phyloP scores from a whole-genome alignment of 495 filamentous ascomycete species.

The Halenospora varia region DNA sequence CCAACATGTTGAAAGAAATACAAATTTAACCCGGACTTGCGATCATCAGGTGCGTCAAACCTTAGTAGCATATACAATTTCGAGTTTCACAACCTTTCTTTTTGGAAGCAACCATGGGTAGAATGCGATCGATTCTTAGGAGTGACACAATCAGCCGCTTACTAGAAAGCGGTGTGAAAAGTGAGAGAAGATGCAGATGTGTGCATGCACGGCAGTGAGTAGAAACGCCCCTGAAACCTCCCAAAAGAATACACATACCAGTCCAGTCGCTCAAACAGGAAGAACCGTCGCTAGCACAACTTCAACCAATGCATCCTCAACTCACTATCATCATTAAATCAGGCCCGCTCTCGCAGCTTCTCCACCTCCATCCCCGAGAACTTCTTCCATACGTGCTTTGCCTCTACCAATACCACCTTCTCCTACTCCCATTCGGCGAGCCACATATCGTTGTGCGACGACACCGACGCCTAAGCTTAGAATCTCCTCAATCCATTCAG shows the following conservation, averaged over 20 bases:
- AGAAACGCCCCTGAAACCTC: background rate
- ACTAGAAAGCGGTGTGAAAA: background rate
- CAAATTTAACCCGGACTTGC: too few relatives aligned
- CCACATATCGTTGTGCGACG: conserved; percentile 95
- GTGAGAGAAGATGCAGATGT: background rate
- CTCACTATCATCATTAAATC: conserved; percentile 26
- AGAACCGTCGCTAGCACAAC: background rate
- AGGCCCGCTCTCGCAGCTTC: conserved; percentile 75
- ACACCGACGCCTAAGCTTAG: conserved; percentile 76
- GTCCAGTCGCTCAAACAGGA: conserved; percentile 8
- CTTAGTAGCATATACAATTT: too few relatives aligned
- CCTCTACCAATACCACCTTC: conserved; percentile 78
- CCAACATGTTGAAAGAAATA: too few relatives aligned
- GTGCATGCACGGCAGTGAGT: background rate
- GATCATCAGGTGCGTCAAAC: too few relatives aligned
- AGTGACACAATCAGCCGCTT: background rate
- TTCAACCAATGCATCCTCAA: too few relatives aligned
- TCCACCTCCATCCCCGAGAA: conserved; percentile 68
- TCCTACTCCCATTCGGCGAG: conserved; percentile 91
- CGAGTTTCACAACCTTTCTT: too few relatives aligned
- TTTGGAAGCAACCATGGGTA: too few relatives aligned
- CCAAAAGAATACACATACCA: too few relatives aligned
- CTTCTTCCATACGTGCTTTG: conserved; percentile 68
- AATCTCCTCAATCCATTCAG: conserved; percentile 93
- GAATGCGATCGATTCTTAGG: background rate